Percentiles rank a stretch among this genome's conserved stretches.
Evolutionary conservation across 768 basidiomycete genomes (phyloP).

Genomic region (Chalciporus piperatus): DNA sequence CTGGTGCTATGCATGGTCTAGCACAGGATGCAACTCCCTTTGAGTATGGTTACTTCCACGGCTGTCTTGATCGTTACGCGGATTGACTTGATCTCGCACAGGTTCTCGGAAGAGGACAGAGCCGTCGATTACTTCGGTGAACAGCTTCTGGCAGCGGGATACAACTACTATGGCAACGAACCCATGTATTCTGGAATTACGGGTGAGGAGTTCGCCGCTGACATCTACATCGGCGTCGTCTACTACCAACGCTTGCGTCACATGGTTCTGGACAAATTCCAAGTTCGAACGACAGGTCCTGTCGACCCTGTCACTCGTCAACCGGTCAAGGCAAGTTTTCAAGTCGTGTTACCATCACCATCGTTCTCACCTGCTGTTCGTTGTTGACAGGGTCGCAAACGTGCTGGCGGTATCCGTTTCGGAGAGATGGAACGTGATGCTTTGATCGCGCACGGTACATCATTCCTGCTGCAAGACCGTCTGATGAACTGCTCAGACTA

Average conservation of each 20-base stretch:
- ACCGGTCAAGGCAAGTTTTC: constrained; percentile 80
- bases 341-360: not conserved
- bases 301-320: constrained; percentile 95
- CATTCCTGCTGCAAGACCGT: constrained; percentile 96
- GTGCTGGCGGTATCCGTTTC: constrained; percentile 97
- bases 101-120: constrained; percentile 95
- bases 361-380: too few species aligned
- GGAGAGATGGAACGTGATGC: constrained; percentile 99
- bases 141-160: constrained; percentile 89
- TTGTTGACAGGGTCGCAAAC: constrained; percentile 80
- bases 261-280: constrained; percentile 99
- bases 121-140: constrained; percentile 97
- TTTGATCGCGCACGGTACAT: constrained; percentile 96
- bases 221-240: constrained; percentile 97
- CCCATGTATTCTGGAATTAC: constrained; percentile 99
- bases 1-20: constrained; percentile 96
- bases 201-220: constrained; percentile 96
- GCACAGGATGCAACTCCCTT: constrained; percentile 99
- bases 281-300: constrained; percentile 97
- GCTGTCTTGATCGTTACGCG: not conserved
- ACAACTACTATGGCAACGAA: constrained; percentile 99
- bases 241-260: constrained; percentile 98
- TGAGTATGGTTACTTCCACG: constrained; percentile 55
- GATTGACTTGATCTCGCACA: constrained; percentile 30
- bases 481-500: constrained; percentile 99